Evolutionary conservation across 164 flowering plant species (phyloP), one percentile per base, ranked within the genome.

Genomic region (Magnolia officinalis): DNA sequence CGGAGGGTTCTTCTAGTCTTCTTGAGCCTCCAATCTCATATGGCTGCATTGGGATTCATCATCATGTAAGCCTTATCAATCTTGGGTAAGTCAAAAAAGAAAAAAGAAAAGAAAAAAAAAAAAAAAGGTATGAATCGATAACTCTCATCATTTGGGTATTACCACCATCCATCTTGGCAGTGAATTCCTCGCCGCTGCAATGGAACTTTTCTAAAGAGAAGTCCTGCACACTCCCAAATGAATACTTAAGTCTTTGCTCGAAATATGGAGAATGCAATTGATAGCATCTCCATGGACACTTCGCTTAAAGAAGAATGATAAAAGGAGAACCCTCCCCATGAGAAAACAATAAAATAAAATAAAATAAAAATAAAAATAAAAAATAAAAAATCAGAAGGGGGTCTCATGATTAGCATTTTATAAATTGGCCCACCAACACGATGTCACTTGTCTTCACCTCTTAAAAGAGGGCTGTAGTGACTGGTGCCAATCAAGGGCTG

Each of bases 131-230:
- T 9, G 24, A 24, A 21, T 59, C 70, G 49, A 80, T 69, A 76
- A 64, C 80, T 78, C 75, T 80, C 84, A 79, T 78, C 73, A 65
- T 21, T 78, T 68, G 71, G 82, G 72, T 70, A 82, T 74, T 74
- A 77, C 31, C 59, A 70, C 78, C 84, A 75, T 75, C 78, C 82
- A 88, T 31, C 71, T 75, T 79, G 52, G 69, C 81, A 67, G 72
- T 74, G 74, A 91, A 89, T 77, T 61, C 77, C 79, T 68, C 78
- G 50, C 78, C 61, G 84, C 92, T 90, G 81, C 79, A 0, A 21
- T 77, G 76, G 83, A 80, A 91, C 71, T 77, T 83, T 79, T 91
- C 97, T 77, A 92, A 55, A 74, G 91, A 94, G 82, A 92, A 92
- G n/a, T 73, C 91, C 94, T 92, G 95, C 89, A 91, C 50, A 81